phyloP scores from a whole-genome alignment of 1,139 yeast genomes.

The Kodamaea arcana region DNA sequence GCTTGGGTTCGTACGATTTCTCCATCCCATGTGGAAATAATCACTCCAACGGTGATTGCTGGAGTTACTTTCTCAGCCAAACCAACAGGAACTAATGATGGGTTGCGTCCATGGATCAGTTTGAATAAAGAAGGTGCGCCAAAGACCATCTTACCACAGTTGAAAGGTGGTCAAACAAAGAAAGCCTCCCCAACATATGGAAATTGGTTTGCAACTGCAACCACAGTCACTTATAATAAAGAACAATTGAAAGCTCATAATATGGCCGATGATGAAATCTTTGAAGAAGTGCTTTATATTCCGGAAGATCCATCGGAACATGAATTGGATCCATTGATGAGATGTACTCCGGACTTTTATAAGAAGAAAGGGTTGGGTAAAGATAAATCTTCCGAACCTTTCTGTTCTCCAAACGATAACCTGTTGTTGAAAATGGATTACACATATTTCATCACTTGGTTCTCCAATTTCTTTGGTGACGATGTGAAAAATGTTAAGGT shows the following conservation, averaged over 20 bases:
- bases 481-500: constrained; percentile 57
- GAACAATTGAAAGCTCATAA: constrained; percentile 68
- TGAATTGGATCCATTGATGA: constrained; percentile 66
- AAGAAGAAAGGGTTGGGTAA: constrained; percentile 60
- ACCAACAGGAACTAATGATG: constrained; percentile 64
- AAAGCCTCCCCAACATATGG: constrained; percentile 69
- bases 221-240: constrained; percentile 51
- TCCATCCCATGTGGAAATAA: constrained; percentile 53
- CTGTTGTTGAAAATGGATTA: constrained; percentile 50
- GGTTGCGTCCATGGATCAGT: constrained; percentile 78
- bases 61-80: constrained; percentile 77
- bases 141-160: constrained; percentile 68
- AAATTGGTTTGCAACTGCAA: constrained; percentile 71
- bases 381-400: constrained; percentile 60
- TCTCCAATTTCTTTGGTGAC: constrained; percentile 51
- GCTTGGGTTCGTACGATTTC: constrained; percentile 79
- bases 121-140: constrained; percentile 77
- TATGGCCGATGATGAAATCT: constrained; percentile 54
- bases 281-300: constrained; percentile 49
- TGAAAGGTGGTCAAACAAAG: constrained; percentile 66
- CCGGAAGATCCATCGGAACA: constrained; percentile 71
- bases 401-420: constrained; percentile 74
- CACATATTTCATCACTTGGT: constrained; percentile 81
- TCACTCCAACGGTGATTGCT: constrained; percentile 75
- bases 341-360: constrained; percentile 81